Evolutionary conservation across 2,329 filamentous ascomycete species (phyloP), one percentile per base, ranked within the genome.

Genomic region (Nemania bipapillata): DNA sequence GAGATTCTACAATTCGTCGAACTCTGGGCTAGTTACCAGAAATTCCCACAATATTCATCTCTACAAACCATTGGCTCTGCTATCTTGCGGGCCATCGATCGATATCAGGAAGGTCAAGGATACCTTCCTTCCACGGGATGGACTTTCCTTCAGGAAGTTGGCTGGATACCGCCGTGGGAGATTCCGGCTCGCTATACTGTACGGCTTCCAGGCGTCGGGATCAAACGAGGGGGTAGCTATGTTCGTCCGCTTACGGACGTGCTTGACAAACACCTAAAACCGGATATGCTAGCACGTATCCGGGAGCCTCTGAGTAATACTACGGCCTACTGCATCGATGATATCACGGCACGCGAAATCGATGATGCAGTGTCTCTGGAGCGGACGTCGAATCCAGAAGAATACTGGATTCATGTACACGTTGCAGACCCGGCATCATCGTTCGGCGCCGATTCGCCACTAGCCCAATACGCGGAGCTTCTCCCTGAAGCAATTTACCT

Each of bases 341-440:
- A 86, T 30, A 83, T 84, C 22, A 81, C 80, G 40, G 91, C 93
- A 0, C 82, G 86, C 30, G 89, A 95, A 73, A 91, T 96, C 66
- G 92, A 96, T 73, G 92, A 96, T 76, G 92, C 90, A 1, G 80
- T 96, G 8, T 95, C 92, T 0, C 76, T 96, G 7, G 90, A 93
- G 75, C 78, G 80, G 53, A 86, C 90, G 0, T 79, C 83, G 3
- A 81, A 79, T 20, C 69, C 83, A 22, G 77, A 83, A 58, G 84
- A 91, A 72, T 88, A 87, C 74, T 96, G 92, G 92, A 82, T 95
- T 32, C 92, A 94, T 75, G 80, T 93, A 35, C 92, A 96, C 77
- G 86, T 92, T 49, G 92, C 93, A 15, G 93, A 96, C 75, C 92
- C 92, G 8, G 90, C 91, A 2, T 92, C 92, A 4, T 87, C 87